Base-by-base conservation (phyloP, 2,329 filamentous ascomycete species). In the Nothomitra cinnamomea region DNA sequence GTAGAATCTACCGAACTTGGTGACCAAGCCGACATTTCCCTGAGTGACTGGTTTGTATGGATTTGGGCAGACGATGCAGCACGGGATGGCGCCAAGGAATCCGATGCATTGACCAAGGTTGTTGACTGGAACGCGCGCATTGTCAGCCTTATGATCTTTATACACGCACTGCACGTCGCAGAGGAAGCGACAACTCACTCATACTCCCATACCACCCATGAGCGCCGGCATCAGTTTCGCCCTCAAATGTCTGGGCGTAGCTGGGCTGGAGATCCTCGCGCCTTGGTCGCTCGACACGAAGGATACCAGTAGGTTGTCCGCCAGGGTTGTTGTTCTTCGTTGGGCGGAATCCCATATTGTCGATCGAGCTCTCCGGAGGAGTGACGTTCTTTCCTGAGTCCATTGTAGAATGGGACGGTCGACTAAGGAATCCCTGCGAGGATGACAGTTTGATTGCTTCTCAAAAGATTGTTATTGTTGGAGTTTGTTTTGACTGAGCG, bases 1-100 rank as follows among this genome's bases (percentile, higher is more conserved):
- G 69, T 94, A 87, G 72, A 98, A 96, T 59, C 82, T 77, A 61
- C 92, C 92, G 60, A 98, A 98, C 69, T 90, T 94, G 64, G 89
- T 95, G 65, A 98, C 83, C 45, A 98, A 77, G 57, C 92, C 92
- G 50, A 98, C 92, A 61, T 95, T 89, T 61, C 92, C 92, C 72
- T 96, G 92, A 54, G 78, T 73, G 56, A 98, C 90, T 49, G 80
- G 82, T 73, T 94, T 94, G 77, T 89, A 96, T 2, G 90, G 92
- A 71, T 98, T 98, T 51, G 92, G 92, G 72, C 85, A 95, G 70
- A 82, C 74, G 65, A 95, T 70, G 67, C 89, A 94, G 79, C 89
- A 94, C 3, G 92, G 92, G 60, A 96, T 76, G 17, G 92, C 88
- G 51, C 92, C 92, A 21, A 85, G 63, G 47, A 80, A 84, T 60